phyloP scores from a whole-genome alignment of 148 eudicot species.

The Amaranthus cruentus region DNA sequence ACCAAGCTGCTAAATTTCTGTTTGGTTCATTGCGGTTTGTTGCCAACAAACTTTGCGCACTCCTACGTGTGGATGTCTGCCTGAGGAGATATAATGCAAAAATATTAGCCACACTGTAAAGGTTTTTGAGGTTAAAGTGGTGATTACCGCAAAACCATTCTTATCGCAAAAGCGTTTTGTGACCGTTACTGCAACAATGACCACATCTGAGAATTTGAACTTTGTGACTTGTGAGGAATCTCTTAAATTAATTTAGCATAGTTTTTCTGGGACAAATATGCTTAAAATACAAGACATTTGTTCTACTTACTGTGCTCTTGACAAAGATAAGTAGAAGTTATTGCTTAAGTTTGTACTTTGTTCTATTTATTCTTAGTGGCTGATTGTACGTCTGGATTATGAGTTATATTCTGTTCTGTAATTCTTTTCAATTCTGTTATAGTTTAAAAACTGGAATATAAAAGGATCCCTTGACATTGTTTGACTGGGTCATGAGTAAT shows the following conservation, averaged over 20 bases:
- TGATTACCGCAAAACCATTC: too few species aligned
- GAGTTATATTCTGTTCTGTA: not conserved
- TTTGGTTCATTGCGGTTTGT: too few species aligned
- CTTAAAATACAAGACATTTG: not conserved
- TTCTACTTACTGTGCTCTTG: not conserved
- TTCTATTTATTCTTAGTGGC: not conserved
- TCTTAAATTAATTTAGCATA: not conserved
- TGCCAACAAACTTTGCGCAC: too few species aligned
- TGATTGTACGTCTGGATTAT: not conserved
- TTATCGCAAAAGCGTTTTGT: too few species aligned
- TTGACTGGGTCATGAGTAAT: not conserved
- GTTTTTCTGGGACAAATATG: not conserved
- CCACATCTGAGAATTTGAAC: too few species aligned
- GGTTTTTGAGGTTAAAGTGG: too few species aligned
- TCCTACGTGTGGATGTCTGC: too few species aligned
- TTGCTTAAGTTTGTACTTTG: slow-evolving; percentile 6
- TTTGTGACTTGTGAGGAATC: not conserved
- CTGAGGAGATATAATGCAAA: too few species aligned
- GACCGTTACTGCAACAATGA: too few species aligned
- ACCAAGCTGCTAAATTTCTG: too few species aligned
- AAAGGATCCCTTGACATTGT: not conserved
- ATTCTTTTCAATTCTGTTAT: not conserved
- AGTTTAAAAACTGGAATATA: slow-evolving; percentile 7
- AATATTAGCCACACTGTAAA: too few species aligned
- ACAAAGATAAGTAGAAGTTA: not conserved